Base-by-base conservation (phyloP, 176 grass and related monocot species). In the Themeda triandra region DNA sequence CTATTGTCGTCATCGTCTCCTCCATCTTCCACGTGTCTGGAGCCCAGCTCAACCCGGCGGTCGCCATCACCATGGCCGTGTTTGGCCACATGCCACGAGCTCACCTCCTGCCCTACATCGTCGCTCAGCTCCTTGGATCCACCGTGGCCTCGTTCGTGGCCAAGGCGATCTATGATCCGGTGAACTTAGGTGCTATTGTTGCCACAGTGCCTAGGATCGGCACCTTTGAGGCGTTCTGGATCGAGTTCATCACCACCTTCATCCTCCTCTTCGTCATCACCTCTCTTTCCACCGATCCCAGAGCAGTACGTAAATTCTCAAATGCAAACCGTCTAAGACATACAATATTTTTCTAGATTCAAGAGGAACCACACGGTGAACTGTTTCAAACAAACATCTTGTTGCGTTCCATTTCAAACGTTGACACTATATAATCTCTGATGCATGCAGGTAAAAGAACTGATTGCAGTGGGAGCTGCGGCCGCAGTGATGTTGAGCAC, bases 191-290 rank as follows among this genome's bases (percentile, higher is more conserved):
- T 17, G 44, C 24, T 15, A 19, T 37, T 19, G 18, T 76, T 1
- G 30, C 89, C 42, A 96, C 91, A 5, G 84, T 96, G 27, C 91
- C 93, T 8, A 19, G 83, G 0, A 8, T 93, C 29, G 54, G 76
- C 42, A 27, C 81, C 3, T 3, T 13, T 0, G 73, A 83, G 74
- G 31, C 91, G 0, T 91, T 93, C 45, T 82, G 82, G 60, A 15
- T 93, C 3, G 94, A 96, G 86, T 96, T 96, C 79, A 2, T 91
- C 54, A 85, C 81, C 77, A 89, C 91, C 10, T 96, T 91, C 74
- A 32, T 87, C 37, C 86, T 96, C 78, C 37, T 96, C 44, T 93
- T 96, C 75, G 88, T 93, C 67, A 69, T 96, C 76, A 80, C 78
- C 37, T 78, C 94, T 29, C 86, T 80, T 1, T 23, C 77, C 23